Percentiles rank a stretch among this genome's conserved stretches.
Evolutionary conservation across 177 flowering plant species (phyloP).

Genomic region (Tripterygium wilfordii): DNA sequence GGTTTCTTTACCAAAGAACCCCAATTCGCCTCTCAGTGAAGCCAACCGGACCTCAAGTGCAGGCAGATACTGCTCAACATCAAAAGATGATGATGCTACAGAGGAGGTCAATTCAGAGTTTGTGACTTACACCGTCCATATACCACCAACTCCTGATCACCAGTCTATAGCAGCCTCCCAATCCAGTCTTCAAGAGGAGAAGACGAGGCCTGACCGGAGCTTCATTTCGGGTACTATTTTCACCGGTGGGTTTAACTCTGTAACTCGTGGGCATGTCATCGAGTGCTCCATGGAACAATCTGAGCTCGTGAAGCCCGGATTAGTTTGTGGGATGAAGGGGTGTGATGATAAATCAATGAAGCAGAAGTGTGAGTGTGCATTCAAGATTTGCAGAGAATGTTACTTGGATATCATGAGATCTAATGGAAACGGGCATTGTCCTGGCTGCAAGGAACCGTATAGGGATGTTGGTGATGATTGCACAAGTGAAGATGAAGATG

Average conservation of each 20-base stretch:
- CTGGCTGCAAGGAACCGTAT: constrained; percentile 78
- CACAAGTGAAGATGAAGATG: constrained; percentile 24
- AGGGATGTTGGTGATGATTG: constrained; percentile 30
- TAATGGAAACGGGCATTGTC: constrained; percentile 57
- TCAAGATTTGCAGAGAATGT: constrained; percentile 69
- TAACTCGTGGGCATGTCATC: constrained; percentile 60
- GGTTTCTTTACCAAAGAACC: constrained; percentile 51
- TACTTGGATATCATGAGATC: constrained; percentile 44
- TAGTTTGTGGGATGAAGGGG: constrained; percentile 60
- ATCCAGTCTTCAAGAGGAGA: constrained; percentile 30
- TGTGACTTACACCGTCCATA: constrained; percentile 72
- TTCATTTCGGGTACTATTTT: constrained; percentile 66
- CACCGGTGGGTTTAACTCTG: constrained; percentile 77
- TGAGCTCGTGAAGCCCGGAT: constrained; percentile 19
- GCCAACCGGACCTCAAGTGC: constrained; percentile 31
- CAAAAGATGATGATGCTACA: constrained; percentile 24
- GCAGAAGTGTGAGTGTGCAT: constrained; percentile 69
- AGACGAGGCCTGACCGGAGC: constrained; percentile 17
- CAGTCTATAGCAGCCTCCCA: constrained; percentile 42
- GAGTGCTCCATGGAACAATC: constrained; percentile 32
- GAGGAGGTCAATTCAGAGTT: constrained; percentile 44
- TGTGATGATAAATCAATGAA: constrained; percentile 61
- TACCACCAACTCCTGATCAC: constrained; percentile 83
- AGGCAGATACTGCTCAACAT: constrained; percentile 45
- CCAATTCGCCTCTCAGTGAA: constrained; percentile 50